These are phyloP conservation scores for Xylariaceae sp. DNA, from an alignment of 2,329 filamentous ascomycete species.

Conservation along the genomic window DNA sequence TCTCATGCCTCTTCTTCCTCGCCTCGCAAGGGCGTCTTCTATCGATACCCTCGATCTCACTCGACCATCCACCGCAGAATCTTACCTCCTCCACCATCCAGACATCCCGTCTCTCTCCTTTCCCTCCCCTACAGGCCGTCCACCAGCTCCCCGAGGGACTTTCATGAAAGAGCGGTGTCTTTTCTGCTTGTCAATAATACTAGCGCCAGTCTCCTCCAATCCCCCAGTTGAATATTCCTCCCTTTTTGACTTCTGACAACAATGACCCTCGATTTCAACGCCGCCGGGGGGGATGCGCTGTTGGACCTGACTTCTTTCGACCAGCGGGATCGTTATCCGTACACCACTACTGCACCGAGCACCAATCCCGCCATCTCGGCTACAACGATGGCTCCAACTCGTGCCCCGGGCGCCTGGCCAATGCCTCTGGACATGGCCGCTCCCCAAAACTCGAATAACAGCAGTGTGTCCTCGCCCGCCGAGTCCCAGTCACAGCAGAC, in stretches of 20 bases:
- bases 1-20: constrained; percentile 31
- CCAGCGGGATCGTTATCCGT: constrained; percentile 59
- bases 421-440: constrained; percentile 57
- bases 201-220: constrained; percentile 45
- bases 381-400: constrained; percentile 44
- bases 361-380: constrained; percentile 43
- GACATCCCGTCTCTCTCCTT: constrained; percentile 31
- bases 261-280: constrained; percentile 65
- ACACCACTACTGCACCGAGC: constrained; percentile 48
- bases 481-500: constrained; percentile 51
- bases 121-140: constrained; percentile 30
- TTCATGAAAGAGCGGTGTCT: constrained; percentile 51
- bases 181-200: constrained; percentile 49
- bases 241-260: constrained; percentile 42
- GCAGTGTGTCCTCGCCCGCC: constrained; percentile 55
- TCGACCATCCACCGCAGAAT: constrained; percentile 36
- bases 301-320: constrained; percentile 63
- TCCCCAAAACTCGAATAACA: constrained; percentile 46
- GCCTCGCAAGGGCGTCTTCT: constrained; percentile 34
- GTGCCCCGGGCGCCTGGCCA: constrained; percentile 50
- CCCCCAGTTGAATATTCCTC: constrained; percentile 39
- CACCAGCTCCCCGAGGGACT: constrained; percentile 30
- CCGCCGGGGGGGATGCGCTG: constrained; percentile 60
- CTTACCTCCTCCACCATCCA: constrained; percentile 38
- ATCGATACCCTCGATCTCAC: constrained; percentile 38